Evolutionary conservation across 2,329 filamentous ascomycete genomes (phyloP), one percentile per base, ranked within the genome.

Genomic region (Cryphonectria nitschkei): DNA sequence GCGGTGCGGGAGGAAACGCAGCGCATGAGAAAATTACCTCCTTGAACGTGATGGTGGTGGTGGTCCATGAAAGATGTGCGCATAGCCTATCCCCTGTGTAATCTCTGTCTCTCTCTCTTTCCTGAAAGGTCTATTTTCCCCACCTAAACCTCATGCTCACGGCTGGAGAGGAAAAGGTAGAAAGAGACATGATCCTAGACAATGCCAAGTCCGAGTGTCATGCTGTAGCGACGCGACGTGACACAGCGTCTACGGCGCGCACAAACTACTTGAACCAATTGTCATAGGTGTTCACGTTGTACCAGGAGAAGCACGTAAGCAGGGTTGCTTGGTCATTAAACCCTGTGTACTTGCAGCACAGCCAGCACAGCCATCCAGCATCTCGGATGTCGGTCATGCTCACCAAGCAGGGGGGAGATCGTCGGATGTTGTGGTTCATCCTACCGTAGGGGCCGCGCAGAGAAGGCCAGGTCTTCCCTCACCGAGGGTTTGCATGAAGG

Each of bases 341-440:
- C 58, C 58, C 58, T 61, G 32, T n/a, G 22, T 3, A 39, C 58
- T 34, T 3, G 58, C 58, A 39, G 58, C 58, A 61, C 26, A 32
- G 56, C 56, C 14, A 34, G 32, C 37, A 34, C 37, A 39, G 37
- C 37, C 8, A 13, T 2, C 37, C 56, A 60, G 14, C 56, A 60
- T n/a, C 56, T 39, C 58, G 58, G 58, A 61, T 37, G 58, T 61
- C 58, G 58, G 58, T 61, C 58, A 61, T 50, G 58, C 19, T n/a
- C 58, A 61, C 32, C 58, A 34, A 50, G 19, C 43, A 11, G 16
- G 46, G 6, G 1, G 46, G 46, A 22, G 7, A n/a, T 34, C 5
- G 29, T 29, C 16, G 29, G 9, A 13, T 34, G 29, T 16, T 29
- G 56, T 56, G 52, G 46, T n/a, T 6, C 14, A 58, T 58, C 54